A percentile compares a stretch with the other conserved stretches of the same genome.
Evolutionary conservation across 116 monocot species (phyloP).

Genomic region (Zostera marina): DNA sequence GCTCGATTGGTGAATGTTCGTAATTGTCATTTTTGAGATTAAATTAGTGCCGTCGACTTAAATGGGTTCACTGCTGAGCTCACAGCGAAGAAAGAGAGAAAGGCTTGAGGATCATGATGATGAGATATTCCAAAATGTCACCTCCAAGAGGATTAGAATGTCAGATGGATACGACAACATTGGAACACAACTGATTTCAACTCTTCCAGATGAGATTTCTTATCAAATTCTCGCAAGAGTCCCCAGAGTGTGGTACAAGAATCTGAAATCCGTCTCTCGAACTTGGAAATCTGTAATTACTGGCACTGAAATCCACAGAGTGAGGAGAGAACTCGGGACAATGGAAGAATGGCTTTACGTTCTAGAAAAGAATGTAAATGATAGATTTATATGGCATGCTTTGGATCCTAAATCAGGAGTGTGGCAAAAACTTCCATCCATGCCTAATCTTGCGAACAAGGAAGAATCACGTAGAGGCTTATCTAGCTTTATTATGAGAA

Average conservation of each 20-base stretch:
- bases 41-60: neutral
- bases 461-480: conserved; percentile 37
- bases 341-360: conserved; percentile 91
- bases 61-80: conserved; percentile 67
- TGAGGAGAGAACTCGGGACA: conserved; percentile 58
- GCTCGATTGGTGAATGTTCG: neutral
- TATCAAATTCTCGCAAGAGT: conserved; percentile 78
- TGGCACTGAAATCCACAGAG: conserved; percentile 30
- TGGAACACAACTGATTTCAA: conserved; percentile 41
- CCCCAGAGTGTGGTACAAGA: conserved; percentile 49
- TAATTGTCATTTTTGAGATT: neutral
- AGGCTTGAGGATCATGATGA: neutral
- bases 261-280: conserved; percentile 44
- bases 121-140: conserved; percentile 14
- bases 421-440: conserved; percentile 82
- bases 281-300: conserved; percentile 68
- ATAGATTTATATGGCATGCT: conserved; percentile 61
- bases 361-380: conserved; percentile 34
- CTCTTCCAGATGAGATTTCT: conserved; percentile 80
- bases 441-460: conserved; percentile 33
- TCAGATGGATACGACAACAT: conserved; percentile 19
- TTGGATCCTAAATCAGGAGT: conserved; percentile 49
- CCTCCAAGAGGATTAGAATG: conserved; percentile 63
- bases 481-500: conserved; percentile 33
- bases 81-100: conserved; percentile 15